Evolutionary conservation across 345 rosid species (phyloP).

Genomic region (Durio zibethinus): DNA sequence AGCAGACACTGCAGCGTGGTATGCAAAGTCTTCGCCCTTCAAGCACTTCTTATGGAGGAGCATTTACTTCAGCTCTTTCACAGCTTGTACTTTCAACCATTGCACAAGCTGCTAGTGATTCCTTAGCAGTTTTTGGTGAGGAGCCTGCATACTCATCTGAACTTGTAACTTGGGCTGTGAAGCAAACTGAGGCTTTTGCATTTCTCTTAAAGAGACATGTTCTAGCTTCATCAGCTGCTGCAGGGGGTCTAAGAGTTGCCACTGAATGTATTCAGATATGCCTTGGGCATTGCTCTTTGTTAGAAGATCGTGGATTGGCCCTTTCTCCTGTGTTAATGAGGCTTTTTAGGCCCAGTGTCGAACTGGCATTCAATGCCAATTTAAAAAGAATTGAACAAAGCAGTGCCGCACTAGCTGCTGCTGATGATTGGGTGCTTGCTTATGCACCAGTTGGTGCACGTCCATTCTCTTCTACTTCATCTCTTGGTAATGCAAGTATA

Average conservation of each 20-base stretch:
- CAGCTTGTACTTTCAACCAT: conserved; percentile 78
- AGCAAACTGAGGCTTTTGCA: conserved; percentile 61
- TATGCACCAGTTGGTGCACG: conserved; percentile 54
- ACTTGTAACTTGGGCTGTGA: conserved; percentile 95
- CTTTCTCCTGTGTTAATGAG: conserved; percentile 76
- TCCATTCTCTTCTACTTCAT: conserved; percentile 41
- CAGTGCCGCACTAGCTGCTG: conserved; percentile 76
- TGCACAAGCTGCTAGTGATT: conserved; percentile 79
- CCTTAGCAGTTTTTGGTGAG: conserved; percentile 68
- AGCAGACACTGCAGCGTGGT: conserved; percentile 46
- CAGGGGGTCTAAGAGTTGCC: conserved; percentile 67
- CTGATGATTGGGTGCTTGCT: conserved; percentile 76
- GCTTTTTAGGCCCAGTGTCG: conserved; percentile 58
- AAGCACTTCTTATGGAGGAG: conserved; percentile 49
- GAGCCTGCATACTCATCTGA: conserved; percentile 83
- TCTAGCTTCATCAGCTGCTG: conserved; percentile 71
- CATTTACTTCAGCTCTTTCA: conserved; percentile 59
- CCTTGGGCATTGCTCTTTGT: conserved; percentile 65
- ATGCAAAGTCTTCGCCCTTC: conserved; percentile 54
- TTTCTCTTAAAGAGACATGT: conserved; percentile 60
- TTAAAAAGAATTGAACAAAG: conserved; percentile 75
- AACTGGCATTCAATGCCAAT: conserved; percentile 59
- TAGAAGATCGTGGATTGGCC: conserved; percentile 82
- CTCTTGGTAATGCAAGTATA: conserved; percentile 27
- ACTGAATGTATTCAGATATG: conserved; percentile 71